Conservation (phyloP, 2,329 filamentous ascomycete genomes). For the Hirsutella minnesotensis region DNA sequence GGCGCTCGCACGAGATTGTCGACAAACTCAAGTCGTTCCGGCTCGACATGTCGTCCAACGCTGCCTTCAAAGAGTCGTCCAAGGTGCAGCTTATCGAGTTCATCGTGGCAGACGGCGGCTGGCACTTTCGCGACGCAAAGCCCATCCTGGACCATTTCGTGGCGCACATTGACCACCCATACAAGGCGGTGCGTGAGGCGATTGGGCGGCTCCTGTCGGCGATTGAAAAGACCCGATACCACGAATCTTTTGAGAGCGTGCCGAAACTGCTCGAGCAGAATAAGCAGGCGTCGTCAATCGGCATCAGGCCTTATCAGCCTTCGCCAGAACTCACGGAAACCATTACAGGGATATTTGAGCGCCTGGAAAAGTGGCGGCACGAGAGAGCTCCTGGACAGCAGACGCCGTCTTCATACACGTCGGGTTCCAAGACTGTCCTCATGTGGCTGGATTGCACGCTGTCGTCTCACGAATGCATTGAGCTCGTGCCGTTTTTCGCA, state of each 20-base stretch:
- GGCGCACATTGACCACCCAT: constrained; percentile 86
- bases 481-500: constrained; percentile 84
- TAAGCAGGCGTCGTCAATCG: constrained; percentile 68
- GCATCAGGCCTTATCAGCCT: constrained; percentile 72
- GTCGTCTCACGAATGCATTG: constrained; percentile 83
- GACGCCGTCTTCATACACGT: constrained; percentile 87
- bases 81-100: constrained; percentile 89
- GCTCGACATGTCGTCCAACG: constrained; percentile 88
- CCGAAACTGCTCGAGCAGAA: constrained; percentile 64
- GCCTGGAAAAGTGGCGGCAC: constrained; percentile 77
- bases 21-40: constrained; percentile 75
- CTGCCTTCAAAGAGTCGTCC: constrained; percentile 96
- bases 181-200: constrained; percentile 91
- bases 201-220: constrained; percentile 83
- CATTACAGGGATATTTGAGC: constrained; percentile 63
- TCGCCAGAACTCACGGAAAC: constrained; percentile 60
- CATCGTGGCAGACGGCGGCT: constrained; percentile 75
- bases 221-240: constrained; percentile 83
- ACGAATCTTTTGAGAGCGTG: constrained; percentile 84
- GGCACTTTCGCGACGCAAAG: constrained; percentile 89
- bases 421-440: constrained; percentile 88
- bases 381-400: constrained; percentile 80
- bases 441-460: constrained; percentile 90
- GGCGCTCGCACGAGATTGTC: constrained; percentile 75
- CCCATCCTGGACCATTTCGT: constrained; percentile 86